These are phyloP conservation scores for Cenchrus purpureus DNA, from an alignment of 176 grass and related monocot genomes.

Conservation along the genomic window DNA sequence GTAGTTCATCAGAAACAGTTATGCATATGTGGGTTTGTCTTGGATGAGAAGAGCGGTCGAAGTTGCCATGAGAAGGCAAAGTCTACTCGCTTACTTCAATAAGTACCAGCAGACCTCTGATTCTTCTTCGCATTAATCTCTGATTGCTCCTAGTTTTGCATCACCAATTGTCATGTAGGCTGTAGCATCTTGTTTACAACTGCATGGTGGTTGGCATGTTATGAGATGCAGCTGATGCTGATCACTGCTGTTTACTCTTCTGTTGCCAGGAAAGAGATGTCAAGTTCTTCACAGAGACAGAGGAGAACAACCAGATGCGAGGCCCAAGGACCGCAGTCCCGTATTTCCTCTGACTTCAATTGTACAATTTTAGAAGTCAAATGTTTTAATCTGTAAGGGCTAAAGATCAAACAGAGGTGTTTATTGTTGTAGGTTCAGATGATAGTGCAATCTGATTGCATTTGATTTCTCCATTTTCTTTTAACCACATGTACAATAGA, in stretches of 20 bases:
- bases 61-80: not conserved
- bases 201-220: not conserved
- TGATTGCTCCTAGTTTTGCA: not conserved
- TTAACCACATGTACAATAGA: slow-evolving; percentile 85
- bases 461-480: slow-evolving; percentile 58
- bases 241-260: not conserved
- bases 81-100: not conserved
- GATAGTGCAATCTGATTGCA: slow-evolving; percentile 61
- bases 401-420: slow-evolving; percentile 50
- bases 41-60: not conserved
- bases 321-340: slow-evolving; percentile 91
- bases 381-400: slow-evolving; percentile 57
- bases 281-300: slow-evolving; percentile 97
- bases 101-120: not conserved
- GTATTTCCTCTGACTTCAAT: slow-evolving; percentile 82
- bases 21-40: not conserved
- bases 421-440: slow-evolving; percentile 62
- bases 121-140: not conserved
- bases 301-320: slow-evolving; percentile 99
- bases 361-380: slow-evolving; percentile 66
- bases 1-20: not conserved
- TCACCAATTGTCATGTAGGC: not conserved
- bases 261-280: slow-evolving; percentile 81
- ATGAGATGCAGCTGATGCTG: not conserved
- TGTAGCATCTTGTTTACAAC: not conserved